Evolutionary conservation across 1,284 basidiomycete species (phyloP).

Genomic region (Blastosporella zonata): DNA sequence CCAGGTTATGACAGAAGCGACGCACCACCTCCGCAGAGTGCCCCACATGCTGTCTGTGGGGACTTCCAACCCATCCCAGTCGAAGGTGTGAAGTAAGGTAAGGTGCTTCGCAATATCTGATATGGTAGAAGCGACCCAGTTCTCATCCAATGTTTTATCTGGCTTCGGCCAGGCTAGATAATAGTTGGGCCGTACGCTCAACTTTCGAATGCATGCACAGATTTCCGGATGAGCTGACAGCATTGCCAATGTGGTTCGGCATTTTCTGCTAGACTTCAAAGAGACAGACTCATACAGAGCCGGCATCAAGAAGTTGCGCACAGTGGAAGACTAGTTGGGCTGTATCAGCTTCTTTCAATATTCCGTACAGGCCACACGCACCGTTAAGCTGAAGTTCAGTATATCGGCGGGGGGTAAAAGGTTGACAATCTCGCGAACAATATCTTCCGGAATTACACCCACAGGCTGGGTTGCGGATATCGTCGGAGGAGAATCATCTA

Average conservation of each 20-base stretch:
- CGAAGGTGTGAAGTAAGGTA: conserved; percentile 36
- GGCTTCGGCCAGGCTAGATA: conserved; percentile 45
- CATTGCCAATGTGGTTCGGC: conserved; percentile 33
- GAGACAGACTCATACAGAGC: conserved; percentile 40
- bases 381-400: conserved; percentile 23
- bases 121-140: conserved; percentile 35
- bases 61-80: conserved; percentile 47
- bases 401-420: conserved; percentile 28
- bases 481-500: conserved; percentile 21
- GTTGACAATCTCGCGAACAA: conserved; percentile 36
- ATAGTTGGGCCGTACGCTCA: conserved; percentile 45
- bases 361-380: conserved; percentile 3
- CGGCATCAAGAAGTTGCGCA: conserved; percentile 34
- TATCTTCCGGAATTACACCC: conserved; percentile 33
- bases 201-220: conserved; percentile 35
- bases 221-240: conserved; percentile 31
- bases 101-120: conserved; percentile 29
- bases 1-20: conserved; percentile 11
- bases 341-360: background rate
- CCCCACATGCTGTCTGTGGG: conserved; percentile 40
- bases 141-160: conserved; percentile 36
- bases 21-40: conserved; percentile 34
- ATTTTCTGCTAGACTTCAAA: conserved; percentile 38
- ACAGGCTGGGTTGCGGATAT: conserved; percentile 21
- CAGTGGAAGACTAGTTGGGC: conserved; percentile 28